Evolutionary conservation across 257 asterid species (phyloP).

Genomic region (Fraxinus pennsylvanica): DNA sequence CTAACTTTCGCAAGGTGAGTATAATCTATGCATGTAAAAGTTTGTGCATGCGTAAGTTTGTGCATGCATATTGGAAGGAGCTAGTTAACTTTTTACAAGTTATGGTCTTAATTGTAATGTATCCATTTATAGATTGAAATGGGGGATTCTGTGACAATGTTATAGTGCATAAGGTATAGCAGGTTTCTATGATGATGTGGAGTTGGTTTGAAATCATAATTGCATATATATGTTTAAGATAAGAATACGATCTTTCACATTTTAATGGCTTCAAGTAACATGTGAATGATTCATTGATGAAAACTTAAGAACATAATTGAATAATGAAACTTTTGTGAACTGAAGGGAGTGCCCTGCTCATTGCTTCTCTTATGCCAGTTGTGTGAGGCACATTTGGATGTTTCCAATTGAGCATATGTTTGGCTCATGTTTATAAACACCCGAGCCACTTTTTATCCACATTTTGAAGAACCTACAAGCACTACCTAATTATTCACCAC

Average conservation of each 20-base stretch:
- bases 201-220: not conserved
- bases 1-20: slow-evolving; percentile 85
- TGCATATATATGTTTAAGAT: not conserved
- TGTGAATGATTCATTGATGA: not conserved
- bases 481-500: too few species aligned
- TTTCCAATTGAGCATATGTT: too few species aligned
- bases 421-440: too few species aligned
- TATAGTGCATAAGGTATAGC: not conserved
- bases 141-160: not conserved
- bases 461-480: too few species aligned
- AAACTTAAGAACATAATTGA: too few species aligned
- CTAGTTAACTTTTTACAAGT: not conserved
- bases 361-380: too few species aligned
- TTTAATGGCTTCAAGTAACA: not conserved
- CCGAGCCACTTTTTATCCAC: too few species aligned
- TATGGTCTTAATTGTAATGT: not conserved
- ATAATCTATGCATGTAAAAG: slow-evolving; percentile 18
- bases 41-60: slow-evolving; percentile 1
- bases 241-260: too few species aligned
- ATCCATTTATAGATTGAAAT: not conserved
- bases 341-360: too few species aligned
- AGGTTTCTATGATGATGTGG: not conserved
- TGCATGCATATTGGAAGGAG: not conserved
- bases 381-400: too few species aligned
- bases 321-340: not conserved